phyloP scores from a whole-genome alignment of 805 yeast species.

The Pichia exigua region DNA sequence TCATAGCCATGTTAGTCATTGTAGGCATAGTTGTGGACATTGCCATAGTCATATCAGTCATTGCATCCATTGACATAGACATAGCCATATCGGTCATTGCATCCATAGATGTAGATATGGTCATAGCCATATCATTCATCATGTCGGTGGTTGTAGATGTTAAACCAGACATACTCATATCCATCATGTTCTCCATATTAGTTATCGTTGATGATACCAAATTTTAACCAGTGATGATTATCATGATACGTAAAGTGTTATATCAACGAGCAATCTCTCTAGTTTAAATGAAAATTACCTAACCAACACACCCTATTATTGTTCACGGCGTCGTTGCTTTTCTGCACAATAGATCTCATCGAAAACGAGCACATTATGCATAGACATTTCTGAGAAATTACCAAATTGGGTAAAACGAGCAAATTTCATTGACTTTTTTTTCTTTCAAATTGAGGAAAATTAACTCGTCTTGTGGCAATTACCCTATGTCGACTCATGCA shows the following conservation, averaged over 20 bases:
- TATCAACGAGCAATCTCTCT: not conserved
- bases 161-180: not conserved
- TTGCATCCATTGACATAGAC: not conserved
- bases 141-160: not conserved
- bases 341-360: not conserved
- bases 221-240: not conserved
- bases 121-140: slow-evolving; percentile 1
- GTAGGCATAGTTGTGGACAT: not conserved
- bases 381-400: not conserved
- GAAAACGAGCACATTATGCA: not conserved
- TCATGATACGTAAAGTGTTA: no score
- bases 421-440: not conserved
- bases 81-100: not conserved
- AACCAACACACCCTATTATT: not conserved
- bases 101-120: not conserved
- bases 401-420: not conserved
- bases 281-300: not conserved
- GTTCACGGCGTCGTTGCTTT: not conserved
- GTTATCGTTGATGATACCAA: not conserved
- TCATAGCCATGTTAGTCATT: slow-evolving; percentile 1
- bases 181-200: not conserved
- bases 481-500: not conserved
- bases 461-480: not conserved
- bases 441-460: not conserved
- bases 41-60: slow-evolving; percentile 5